Evolutionary conservation across 202 grass and related monocot genomes (phyloP), one percentile per base, ranked within the genome.

Genomic region (Saccharum hybrid): DNA sequence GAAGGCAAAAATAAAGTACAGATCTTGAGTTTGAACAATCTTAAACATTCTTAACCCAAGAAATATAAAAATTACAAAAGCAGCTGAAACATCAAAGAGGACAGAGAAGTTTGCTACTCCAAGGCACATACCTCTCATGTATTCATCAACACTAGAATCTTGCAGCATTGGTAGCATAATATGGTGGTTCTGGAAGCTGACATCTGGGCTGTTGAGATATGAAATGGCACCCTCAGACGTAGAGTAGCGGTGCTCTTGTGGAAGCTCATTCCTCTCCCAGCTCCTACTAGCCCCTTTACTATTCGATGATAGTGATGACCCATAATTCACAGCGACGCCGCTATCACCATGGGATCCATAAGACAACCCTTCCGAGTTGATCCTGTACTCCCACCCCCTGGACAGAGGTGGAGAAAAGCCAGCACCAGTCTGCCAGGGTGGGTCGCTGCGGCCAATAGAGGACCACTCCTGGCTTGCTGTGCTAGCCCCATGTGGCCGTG

Each of bases 381-480:
- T 67, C 31, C 61, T 85, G 68, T 91, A 91, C 71, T 93, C 89
- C 88, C 82, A 89, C 30, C 88, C 81, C 56, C 86, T 87, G 0
- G 94, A 92, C 34, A 87, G 72, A 5, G 89, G 86, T 0, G 91
- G 76, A 8, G 94, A 97, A 57, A 89, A 93, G 51, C 86, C 92
- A 12, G 91, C 74, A 26, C 88, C 93, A 33, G 75, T 69, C 66
- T 79, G 82, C 94, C 87, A 91, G 40, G 81, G 85, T 0, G 83
- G 88, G 10, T 94, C 91, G 49, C 57, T 90, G 19, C 46, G 79
- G 30, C 88, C 72, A 42, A 88, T 78, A 23, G 87, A 86, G 31
- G 94, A 92, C 91, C 94, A 97, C 51, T 97, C 94, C 10, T 76
- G 75, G 72, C 63, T 97, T 3, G 91, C 78, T 38, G 87, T 88